A percentile compares a stretch with the other conserved stretches of the same genome.
Conservation (phyloP, 345 rosid genomes). For the Melaleuca alternifolia region DNA sequence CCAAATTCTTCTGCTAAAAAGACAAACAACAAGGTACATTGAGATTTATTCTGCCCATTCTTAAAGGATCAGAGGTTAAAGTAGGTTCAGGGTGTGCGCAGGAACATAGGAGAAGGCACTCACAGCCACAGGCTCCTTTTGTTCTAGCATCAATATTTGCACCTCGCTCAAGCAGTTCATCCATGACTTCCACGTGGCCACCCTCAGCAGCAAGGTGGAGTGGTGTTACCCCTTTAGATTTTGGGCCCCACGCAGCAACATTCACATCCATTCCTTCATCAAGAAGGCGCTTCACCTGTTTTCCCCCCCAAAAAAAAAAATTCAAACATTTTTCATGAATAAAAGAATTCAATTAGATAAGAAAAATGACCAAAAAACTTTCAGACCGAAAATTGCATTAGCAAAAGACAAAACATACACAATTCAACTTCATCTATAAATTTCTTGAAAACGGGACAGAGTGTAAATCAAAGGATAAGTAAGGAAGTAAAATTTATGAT, state of each 20-base stretch:
- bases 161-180: constrained; percentile 84
- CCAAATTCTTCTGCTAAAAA: neutral
- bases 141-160: constrained; percentile 93
- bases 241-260: constrained; percentile 80
- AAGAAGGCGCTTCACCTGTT: constrained; percentile 63
- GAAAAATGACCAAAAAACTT: neutral
- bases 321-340: neutral
- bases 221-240: constrained; percentile 76
- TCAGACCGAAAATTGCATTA: neutral
- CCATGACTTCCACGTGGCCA: constrained; percentile 88
- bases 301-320: neutral
- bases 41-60: neutral
- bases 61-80: neutral
- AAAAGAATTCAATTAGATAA: neutral
- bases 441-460: neutral
- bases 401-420: neutral
- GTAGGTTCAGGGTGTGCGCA: neutral
- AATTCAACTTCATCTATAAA: neutral
- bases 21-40: neutral
- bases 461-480: neutral
- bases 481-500: neutral
- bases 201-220: constrained; percentile 99
- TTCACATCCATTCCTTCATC: constrained; percentile 82
- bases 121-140: constrained; percentile 89
- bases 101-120: constrained; percentile 1